Base-by-base conservation (phyloP, 345 rosid genomes). In the Clarkia xantiana region DNA sequence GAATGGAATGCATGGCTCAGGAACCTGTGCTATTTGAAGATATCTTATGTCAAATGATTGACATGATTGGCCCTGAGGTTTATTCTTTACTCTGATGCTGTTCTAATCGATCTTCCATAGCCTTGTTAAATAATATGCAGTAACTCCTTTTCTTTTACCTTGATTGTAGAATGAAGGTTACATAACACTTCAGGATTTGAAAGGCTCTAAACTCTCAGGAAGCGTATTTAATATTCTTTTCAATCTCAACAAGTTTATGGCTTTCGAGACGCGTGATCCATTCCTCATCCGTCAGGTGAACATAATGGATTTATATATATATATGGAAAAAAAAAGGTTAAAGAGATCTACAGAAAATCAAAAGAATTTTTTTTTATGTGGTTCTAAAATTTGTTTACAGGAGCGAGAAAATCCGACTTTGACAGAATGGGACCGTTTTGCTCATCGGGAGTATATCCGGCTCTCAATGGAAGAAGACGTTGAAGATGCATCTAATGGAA, bases 1-100 rank as follows among this genome's bases (percentile, higher is more conserved):
- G 97, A 57, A 89, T 89, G 97, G 97, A 89, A 59, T 89, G 97
- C 71, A 80, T 89, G 97, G 95, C 90, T 2, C 97, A 89, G 63
- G 97, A 89, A 60, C 94, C 95, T 11, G 97, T 89, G 40, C 74
- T 89, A 40, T 85, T 85, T 72, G 97, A 89, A 72, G 97, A 89
- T 70, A 85, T 89, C 54, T 59, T 89, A 22, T 89, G 97, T 71
- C 97, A 89, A 68, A 75, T 89, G 72, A 80, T 85, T 44, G 97
- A 89, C 67, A 89, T 89, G 97, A 72, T 85, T 62, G 78, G 79
- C 63, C 90, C 95, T 15, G 80, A 85, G 81, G 97, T 89, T 53
- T 45, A 46, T 52, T 55, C 29, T 57, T 10, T 14, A 11, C 11
- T 49, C 22, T 40, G 40, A 52, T 54, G 11, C 12, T 42, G 36